Conservation (phyloP, 108 stramenopile genomes). For the Heterococcus sp. region DNA sequence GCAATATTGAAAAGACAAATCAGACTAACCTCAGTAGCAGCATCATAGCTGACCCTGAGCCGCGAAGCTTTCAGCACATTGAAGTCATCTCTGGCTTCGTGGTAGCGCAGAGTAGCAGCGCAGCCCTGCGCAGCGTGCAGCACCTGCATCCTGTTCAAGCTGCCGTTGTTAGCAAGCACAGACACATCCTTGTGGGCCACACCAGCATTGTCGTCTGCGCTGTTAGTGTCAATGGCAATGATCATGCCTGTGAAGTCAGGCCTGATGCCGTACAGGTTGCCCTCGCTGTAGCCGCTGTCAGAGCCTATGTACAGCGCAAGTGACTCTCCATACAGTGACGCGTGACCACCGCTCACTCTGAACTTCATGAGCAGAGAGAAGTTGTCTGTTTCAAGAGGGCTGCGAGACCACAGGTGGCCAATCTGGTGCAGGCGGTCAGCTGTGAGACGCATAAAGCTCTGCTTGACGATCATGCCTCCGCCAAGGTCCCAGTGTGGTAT, state of each 20-base stretch:
- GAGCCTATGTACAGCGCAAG: background rate
- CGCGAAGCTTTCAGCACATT: constrained; percentile 7
- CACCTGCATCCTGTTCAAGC: constrained; percentile 1
- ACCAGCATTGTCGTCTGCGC: background rate
- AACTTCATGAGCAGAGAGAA: constrained; percentile 13
- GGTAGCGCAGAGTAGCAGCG: constrained; percentile 10
- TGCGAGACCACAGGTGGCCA: background rate
- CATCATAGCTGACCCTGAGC: background rate
- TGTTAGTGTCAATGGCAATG: background rate
- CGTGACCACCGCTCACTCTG: background rate
- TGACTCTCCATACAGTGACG: background rate
- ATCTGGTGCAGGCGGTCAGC: background rate
- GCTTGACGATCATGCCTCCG: background rate
- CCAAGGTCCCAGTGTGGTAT: background rate
- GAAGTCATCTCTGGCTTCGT: constrained; percentile 27
- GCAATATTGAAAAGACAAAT: too few species aligned
- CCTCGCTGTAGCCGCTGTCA: background rate
- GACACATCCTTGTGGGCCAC: constrained; percentile 14
- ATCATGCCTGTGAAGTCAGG: background rate
- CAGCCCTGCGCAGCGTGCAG: background rate
- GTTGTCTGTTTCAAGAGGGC: background rate
- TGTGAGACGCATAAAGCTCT: background rate
- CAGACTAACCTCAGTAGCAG: too few species aligned
- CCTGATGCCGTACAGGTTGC: background rate
- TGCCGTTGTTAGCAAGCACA: constrained; percentile 21